These are phyloP conservation scores for Yamadazyma siamensis DNA, from an alignment of 1,139 yeast species.

Conservation along the genomic window DNA sequence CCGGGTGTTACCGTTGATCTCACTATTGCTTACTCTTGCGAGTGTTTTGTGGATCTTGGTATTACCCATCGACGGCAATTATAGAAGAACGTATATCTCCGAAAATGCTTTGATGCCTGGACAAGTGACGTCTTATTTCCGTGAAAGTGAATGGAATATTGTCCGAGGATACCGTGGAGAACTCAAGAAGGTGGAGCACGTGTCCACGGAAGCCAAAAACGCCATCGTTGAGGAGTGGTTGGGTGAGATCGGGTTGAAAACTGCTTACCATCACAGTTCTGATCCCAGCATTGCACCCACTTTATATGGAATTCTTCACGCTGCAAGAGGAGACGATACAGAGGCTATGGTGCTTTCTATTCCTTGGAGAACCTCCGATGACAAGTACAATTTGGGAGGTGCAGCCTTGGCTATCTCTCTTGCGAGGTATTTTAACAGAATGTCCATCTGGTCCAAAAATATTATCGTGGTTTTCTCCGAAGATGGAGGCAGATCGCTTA, in stretches of 20 bases:
- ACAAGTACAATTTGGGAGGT: slow-evolving; percentile 74
- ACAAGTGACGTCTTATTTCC: slow-evolving; percentile 86
- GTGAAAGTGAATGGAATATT: slow-evolving; percentile 94
- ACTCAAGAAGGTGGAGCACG: slow-evolving; percentile 36
- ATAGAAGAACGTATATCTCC: slow-evolving; percentile 77
- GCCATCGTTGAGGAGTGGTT: slow-evolving; percentile 57
- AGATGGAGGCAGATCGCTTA: slow-evolving; percentile 63
- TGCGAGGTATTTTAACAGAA: slow-evolving; percentile 73
- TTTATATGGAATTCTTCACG: slow-evolving; percentile 81
- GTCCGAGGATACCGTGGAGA: slow-evolving; percentile 81
- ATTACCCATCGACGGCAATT: slow-evolving; percentile 80
- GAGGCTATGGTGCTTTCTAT: slow-evolving; percentile 91
- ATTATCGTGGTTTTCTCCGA: slow-evolving; percentile 82
- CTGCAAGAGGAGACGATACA: slow-evolving; percentile 94
- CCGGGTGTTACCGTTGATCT: slow-evolving; percentile 54
- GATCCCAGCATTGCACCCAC: slow-evolving; percentile 45
- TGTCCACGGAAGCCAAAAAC: slow-evolving; percentile 36
- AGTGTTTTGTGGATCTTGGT: slow-evolving; percentile 68
- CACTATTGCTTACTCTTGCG: slow-evolving; percentile 55
- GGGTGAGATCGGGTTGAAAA: slow-evolving; percentile 61
- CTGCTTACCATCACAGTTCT: slow-evolving; percentile 44
- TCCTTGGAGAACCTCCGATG: slow-evolving; percentile 71
- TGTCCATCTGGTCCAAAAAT: slow-evolving; percentile 96
- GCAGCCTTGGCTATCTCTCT: slow-evolving; percentile 68
- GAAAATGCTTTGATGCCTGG: slow-evolving; percentile 98